phyloP scores from a whole-genome alignment of 1,284 basidiomycete species.

The Wolfiporia cocos region DNA sequence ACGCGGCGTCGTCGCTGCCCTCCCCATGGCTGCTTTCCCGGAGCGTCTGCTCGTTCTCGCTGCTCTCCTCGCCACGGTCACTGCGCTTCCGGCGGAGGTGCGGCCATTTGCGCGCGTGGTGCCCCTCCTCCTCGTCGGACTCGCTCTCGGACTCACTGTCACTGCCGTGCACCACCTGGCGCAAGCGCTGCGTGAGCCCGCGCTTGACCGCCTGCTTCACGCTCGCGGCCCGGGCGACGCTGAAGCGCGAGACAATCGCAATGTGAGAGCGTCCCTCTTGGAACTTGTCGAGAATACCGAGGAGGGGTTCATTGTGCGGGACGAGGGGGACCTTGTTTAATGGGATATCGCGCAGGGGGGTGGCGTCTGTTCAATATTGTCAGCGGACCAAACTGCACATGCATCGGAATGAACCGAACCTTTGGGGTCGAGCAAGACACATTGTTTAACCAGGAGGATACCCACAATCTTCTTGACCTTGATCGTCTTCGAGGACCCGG shows the following conservation, averaged over 20 bases:
- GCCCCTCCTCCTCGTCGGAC: constrained; percentile 9
- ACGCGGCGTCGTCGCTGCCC: constrained; percentile 18
- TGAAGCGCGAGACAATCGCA: constrained; percentile 75
- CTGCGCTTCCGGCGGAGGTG: constrained; percentile 3
- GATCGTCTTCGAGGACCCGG: constrained; percentile 21
- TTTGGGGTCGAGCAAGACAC: constrained; percentile 85
- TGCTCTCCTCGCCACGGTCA: constrained; percentile 6
- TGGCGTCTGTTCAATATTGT: constrained; percentile 45
- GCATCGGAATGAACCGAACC: too few species aligned
- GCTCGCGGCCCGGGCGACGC: constrained; percentile 44
- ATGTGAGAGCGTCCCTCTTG: constrained; percentile 91
- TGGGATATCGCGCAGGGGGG: constrained; percentile 72
- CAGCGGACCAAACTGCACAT: too few species aligned
- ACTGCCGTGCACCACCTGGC: constrained; percentile 4
- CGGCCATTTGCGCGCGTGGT: not conserved
- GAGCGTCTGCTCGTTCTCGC: constrained; percentile 28
- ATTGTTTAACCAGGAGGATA: constrained; percentile 80
- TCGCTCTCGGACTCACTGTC: constrained; percentile 24
- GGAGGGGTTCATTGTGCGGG: constrained; percentile 79
- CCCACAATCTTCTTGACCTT: constrained; percentile 77
- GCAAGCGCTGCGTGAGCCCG: constrained; percentile 63
- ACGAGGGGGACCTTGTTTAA: constrained; percentile 85
- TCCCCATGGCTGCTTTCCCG: constrained; percentile 25
- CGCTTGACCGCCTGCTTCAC: constrained; percentile 67
- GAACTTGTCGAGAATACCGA: constrained; percentile 86